Evolutionary conservation across 2,329 filamentous ascomycete genomes (phyloP), one percentile per base, ranked within the genome.

Genomic region (Pseudogymnoascus sp.): DNA sequence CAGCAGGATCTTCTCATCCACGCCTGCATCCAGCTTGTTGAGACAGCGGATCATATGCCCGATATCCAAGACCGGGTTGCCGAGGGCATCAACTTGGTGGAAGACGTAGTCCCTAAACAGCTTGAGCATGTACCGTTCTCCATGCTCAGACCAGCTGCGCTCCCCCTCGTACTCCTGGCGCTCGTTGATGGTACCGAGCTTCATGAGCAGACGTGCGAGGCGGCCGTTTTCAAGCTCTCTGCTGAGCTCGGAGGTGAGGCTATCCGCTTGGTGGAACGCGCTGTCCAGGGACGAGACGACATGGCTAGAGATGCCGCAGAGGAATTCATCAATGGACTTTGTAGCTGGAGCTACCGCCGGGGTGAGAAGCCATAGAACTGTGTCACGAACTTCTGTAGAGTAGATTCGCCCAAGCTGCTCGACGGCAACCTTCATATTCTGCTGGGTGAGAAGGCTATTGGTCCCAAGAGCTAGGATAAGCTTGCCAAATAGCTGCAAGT

Each of bases 61-160:
- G 64, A 97, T 79, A 72, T 97, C 90, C 4, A 96, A 81, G 1
- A 93, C 88, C 0, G 95, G 89, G 62, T 90, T 88, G 12, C 91
- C 92, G 63, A 91, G 86, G 31, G 85, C 83, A 73, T 97, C 92
- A 11, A 97, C 92, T 72, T 96, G 93, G 75, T 99, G 95, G 77
- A 97, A 99, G 42, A 97, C 91, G 70, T 96, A 97, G 76, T 99
- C 95, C 60, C 95, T 86, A 80, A 97, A 97, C 7, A 99, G 83
- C 77, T 96, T 97, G 67, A 99, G 81, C 73, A 91, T 89, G 74
- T 96, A 97, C 28, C 93, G 86, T 70, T 96, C 91, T 25, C 93
- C 93, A 59, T 90, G 95, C 75, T 97, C 93, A 3, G 91, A 90
- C 93, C 95, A 99, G 59, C 84, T 81, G 0, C 82, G 79, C 65